phyloP scores from a whole-genome alignment of 192 early-diverging fungal genomes.

The Podila epigama region DNA sequence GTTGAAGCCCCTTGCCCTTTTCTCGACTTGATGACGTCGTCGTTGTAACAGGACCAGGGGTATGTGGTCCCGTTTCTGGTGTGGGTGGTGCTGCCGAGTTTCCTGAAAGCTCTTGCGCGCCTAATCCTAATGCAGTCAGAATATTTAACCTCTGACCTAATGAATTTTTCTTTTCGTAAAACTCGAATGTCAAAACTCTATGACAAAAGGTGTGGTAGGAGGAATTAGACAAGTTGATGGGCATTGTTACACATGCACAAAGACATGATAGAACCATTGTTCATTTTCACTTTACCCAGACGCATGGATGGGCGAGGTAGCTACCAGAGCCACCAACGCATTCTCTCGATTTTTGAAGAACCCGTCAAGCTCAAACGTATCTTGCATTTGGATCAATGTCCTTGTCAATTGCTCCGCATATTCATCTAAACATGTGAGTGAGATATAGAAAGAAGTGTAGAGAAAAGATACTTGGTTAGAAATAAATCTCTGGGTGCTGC shows the following conservation, averaged over 20 bases:
- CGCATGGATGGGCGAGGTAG: slow-evolving; percentile 10
- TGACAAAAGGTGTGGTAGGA: neutral
- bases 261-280: neutral
- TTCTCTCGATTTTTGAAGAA: slow-evolving; percentile 25
- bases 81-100: neutral
- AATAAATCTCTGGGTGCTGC: too few species aligned
- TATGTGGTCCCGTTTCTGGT: neutral
- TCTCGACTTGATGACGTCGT: neutral
- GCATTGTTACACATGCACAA: neutral
- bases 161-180: slow-evolving; percentile 36
- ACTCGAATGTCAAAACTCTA: slow-evolving; percentile 29
- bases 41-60: neutral
- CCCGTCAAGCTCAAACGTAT: slow-evolving; percentile 16
- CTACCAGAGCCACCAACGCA: slow-evolving; percentile 24
- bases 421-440: too few species aligned
- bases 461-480: neutral
- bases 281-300: slow-evolving; percentile 11
- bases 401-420: slow-evolving; percentile 18
- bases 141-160: slow-evolving; percentile 34
- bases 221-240: neutral
- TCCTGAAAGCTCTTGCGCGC: slow-evolving; percentile 29
- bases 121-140: slow-evolving; percentile 23
- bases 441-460: neutral
- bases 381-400: slow-evolving; percentile 2
- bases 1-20: too few species aligned